Conservation (phyloP, 768 basidiomycete genomes). For the Boletus reticuloceps region DNA sequence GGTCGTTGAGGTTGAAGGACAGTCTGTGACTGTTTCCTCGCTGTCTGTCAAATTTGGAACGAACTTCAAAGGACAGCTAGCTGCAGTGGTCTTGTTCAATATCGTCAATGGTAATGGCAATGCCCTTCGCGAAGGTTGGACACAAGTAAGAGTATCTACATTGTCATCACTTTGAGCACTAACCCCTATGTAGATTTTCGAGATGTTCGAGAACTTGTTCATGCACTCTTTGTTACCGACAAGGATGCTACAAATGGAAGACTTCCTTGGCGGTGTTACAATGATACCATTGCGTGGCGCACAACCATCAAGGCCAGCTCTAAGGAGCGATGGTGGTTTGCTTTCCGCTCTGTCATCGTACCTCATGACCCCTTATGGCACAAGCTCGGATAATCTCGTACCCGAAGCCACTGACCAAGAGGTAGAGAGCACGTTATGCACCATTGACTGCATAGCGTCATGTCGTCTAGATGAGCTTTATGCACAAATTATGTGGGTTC, state of each 20-base stretch:
- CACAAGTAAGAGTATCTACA: slow-evolving; percentile 53
- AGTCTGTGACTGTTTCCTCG: slow-evolving; percentile 86
- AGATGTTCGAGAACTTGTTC: slow-evolving; percentile 97
- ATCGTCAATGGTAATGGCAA: slow-evolving; percentile 96
- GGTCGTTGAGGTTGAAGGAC: slow-evolving; percentile 85
- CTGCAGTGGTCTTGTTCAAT: slow-evolving; percentile 95
- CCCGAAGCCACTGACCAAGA: slow-evolving; percentile 89
- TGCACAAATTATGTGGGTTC: slow-evolving; percentile 81
- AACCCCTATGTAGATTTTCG: slow-evolving; percentile 69
- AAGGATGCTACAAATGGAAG: slow-evolving; percentile 95
- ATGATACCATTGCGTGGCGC: slow-evolving; percentile 87
- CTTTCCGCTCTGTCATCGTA: slow-evolving; percentile 94
- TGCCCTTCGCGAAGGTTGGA: slow-evolving; percentile 93
- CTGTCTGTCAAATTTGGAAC: slow-evolving; percentile 92
- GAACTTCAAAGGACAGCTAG: slow-evolving; percentile 92
- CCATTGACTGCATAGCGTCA: slow-evolving; percentile 92
- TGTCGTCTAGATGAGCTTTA: slow-evolving; percentile 95
- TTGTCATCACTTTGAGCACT: neutral
- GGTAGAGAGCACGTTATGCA: slow-evolving; percentile 90
- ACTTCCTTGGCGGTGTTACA: slow-evolving; percentile 93
- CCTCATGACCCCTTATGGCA: slow-evolving; percentile 89
- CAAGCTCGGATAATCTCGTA: slow-evolving; percentile 70
- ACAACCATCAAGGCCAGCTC: slow-evolving; percentile 57
- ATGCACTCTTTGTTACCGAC: slow-evolving; percentile 88
- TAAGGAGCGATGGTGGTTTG: slow-evolving; percentile 83